Base-by-base conservation (phyloP, 192 early-diverging fungal species). In the Coemansia erecta region DNA sequence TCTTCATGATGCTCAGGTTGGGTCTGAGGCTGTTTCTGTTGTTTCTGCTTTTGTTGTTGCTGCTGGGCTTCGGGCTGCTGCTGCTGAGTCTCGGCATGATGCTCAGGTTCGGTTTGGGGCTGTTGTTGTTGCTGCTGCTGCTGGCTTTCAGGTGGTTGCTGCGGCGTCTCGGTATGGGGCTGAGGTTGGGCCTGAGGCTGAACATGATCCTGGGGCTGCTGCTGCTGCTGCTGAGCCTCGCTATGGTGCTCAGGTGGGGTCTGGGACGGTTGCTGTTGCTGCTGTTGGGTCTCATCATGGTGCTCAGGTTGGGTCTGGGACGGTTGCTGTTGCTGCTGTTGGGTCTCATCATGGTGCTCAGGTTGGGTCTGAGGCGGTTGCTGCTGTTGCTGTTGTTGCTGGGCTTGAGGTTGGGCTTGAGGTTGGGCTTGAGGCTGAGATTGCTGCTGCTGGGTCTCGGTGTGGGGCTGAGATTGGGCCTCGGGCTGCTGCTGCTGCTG, bases 401-500 rank as follows among this genome's bases (percentile, higher is more conserved):
- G 48, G 13, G 18, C 8, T 13, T 43, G 42, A 37, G 31, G 44
- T 59, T 48, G 17, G 21, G n/a, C 44, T 2, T 46, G 21, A 3
- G 44, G 44, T 22, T 50, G 58, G 13, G 46, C 21, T 37, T 46
- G 53, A 5, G 61, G n/a, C 33, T 52, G 53, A 4, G 11, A 15
- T 9, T 54, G 28, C 28, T 43, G 19, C 3, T 18, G 24, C 33
- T 18, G 8, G 6, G 12, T 9, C 18, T 48, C 46, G 17, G 58
- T 40, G 12, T 46, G 53, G 13, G 53, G 41, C 52, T 40, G 17
- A 51, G 52, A n/a, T 33, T 39, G 28, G 52, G 56, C 2, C n/a
- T 52, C 40, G 23, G 49, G 51, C 37, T 48, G 42, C 22, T 40
- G 57, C 56, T 58, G 56, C 15, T 43, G 53, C 45, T 63, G 53